Evolutionary conservation across 2,329 filamentous ascomycete genomes (phyloP), one percentile per base, ranked within the genome.

Genomic region (Chaetothyriales sp.): DNA sequence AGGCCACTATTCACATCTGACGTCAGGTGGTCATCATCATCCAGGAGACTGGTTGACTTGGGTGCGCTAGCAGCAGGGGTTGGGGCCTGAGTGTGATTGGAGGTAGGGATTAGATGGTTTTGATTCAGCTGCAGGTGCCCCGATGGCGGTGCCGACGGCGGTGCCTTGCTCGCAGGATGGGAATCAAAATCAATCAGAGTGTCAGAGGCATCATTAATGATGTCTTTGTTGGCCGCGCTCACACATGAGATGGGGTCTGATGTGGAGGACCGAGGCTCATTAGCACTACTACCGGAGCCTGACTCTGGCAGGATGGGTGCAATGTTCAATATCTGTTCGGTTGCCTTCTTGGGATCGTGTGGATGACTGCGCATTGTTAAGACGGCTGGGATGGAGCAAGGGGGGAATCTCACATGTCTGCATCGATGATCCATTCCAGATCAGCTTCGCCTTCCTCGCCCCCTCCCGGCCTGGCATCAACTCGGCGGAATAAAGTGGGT

Each of bases 381-480:
- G 48, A 33, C 20, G 49, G 6, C 22, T 9, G 19, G 29, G 28
- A 28, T 2, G 19, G 46, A 43, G 5, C 18, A 48, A 25, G 20
- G 33, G 2, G 33, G 47, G 43, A 49, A 46, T 67, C 80, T 67
- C 69, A 94, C 89, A 98, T 78, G 51, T 82, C 75, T 1, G 89
- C 84, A 66, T 90, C 85, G 63, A 98, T 86, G 63, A 97, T 89
- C 87, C 88, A 98, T 68, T 97, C 92, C 28, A 98, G 72, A 58
- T 86, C 87, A 65, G 94, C 88, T 66, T 94, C 86, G 25, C 86
- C 86, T 65, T 90, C 83, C 57, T 92, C 86, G 3, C 76, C 65
- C 1, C 81, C 82, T 29, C 82, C 83, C 1, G 82, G 80, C 1
- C 83, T 85, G 20, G 82, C 81, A 45, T 78, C 77, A 9, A 94